Evolutionary conservation across 495 filamentous ascomycete genomes (phyloP), one percentile per base, ranked within the genome.

Genomic region (Daldinia concentrica): DNA sequence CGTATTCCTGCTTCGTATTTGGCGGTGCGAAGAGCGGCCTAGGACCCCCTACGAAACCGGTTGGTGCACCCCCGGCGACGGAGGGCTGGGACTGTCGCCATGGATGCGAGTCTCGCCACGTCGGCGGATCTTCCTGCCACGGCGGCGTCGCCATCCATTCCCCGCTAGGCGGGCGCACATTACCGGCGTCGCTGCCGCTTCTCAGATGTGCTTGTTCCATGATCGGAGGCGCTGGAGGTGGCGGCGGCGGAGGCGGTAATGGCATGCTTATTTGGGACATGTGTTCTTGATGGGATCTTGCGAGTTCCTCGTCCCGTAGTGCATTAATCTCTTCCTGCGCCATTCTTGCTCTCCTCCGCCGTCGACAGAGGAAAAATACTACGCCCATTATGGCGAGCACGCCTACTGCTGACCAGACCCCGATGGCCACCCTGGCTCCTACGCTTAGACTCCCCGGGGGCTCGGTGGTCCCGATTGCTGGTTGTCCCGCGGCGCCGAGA

Each of bases 91-190:
- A 74, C 19, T 66, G 62, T 19, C 71, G 6, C 71, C 71, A 74
- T 3, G 71, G 71, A 17, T 74, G 71, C 36, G 71, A 64, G 58
- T 74, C 71, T 1, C 71, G 71, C 71, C 71, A 74, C 15, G 71
- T 73, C 32, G 71, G 71, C 6, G 65, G 50, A 4, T 65, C 62
- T 6, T 73, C 71, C 11, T 73, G 71, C 71, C 71, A 73, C 9
- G 71, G 71, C 34, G 71, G 71, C 51, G 58, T 69, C 41, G 71
- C 32, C 58, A 73, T 63, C 71, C 71, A 73, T 6, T 69, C 66
- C 3, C 71, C 71, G 19, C 70, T 73, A 1, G 60, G 70, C n/a
- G 56, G 27, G 12, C 70, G 70, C 6, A 48, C 61, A 22, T 22
- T 9, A 4, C 32, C 36, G 14, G 17, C 17, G 24, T 41, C 57